Percentiles rank a stretch among this genome's conserved stretches.
phyloP scores from a whole-genome alignment of 2,329 filamentous ascomycete species.

The Penicillium sp. region DNA sequence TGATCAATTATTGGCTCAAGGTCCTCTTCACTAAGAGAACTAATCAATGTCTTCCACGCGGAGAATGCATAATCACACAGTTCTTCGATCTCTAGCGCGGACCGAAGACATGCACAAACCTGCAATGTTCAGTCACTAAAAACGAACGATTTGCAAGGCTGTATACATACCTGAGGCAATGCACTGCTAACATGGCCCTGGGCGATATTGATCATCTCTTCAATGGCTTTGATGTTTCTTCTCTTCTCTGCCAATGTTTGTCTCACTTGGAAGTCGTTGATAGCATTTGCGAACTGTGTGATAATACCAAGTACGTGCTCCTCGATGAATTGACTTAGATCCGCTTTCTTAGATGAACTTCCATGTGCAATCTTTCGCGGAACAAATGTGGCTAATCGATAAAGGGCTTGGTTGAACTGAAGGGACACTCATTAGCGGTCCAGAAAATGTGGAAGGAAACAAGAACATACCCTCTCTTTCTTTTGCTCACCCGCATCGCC shows the following conservation, averaged over 20 bases:
- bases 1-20: constrained; percentile 78
- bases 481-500: constrained; percentile 62
- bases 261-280: constrained; percentile 65
- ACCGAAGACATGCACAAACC: constrained; percentile 79
- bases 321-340: constrained; percentile 71
- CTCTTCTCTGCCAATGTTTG: constrained; percentile 66
- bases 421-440: neutral
- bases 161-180: constrained; percentile 62
- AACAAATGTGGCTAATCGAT: constrained; percentile 50
- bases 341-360: constrained; percentile 49
- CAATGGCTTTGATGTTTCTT: constrained; percentile 75
- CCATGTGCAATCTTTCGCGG: constrained; percentile 49
- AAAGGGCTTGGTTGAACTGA: constrained; percentile 51
- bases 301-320: constrained; percentile 83
- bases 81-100: constrained; percentile 70
- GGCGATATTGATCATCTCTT: constrained; percentile 79
- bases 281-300: constrained; percentile 71
- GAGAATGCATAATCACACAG: constrained; percentile 77
- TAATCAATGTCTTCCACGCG: constrained; percentile 79
- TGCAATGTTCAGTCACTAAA: neutral
- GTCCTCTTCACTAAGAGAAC: constrained; percentile 71
- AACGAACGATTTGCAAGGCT: neutral
- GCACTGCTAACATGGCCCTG: constrained; percentile 71
- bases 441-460: constrained; percentile 46
- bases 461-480: constrained; percentile 39